Conservation (phyloP, 441 rosid genomes). For the Hura crepitans region DNA sequence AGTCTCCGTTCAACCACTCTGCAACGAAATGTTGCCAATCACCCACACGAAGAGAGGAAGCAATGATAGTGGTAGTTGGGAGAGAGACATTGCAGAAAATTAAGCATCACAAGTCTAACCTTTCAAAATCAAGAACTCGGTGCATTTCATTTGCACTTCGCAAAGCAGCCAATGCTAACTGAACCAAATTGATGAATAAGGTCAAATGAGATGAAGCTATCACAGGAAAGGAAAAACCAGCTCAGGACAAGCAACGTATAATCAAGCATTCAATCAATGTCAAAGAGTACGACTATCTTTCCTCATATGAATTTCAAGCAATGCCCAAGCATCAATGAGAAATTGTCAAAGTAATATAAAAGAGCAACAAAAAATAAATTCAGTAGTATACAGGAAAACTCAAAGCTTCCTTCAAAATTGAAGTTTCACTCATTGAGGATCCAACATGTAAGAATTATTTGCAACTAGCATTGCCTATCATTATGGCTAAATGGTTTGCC, state of each 20-base stretch:
- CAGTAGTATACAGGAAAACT: not conserved
- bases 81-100: slow-evolving; percentile 3
- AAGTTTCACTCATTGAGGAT: not conserved
- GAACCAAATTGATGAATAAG: slow-evolving; percentile 27
- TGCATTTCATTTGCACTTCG: slow-evolving; percentile 55
- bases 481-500: not conserved
- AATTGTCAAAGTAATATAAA: not conserved
- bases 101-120: slow-evolving; percentile 36
- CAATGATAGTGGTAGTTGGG: not conserved
- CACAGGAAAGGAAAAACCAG: slow-evolving; percentile 4
- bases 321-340: not conserved
- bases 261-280: not conserved
- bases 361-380: not conserved
- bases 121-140: slow-evolving; percentile 57
- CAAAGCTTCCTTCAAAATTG: slow-evolving; percentile 3
- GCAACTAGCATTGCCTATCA: not conserved
- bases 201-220: not conserved
- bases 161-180: slow-evolving; percentile 88
- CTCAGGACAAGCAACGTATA: not conserved
- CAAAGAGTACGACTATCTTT: not conserved
- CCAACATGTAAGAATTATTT: not conserved
- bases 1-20: not conserved
- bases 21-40: not conserved
- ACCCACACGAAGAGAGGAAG: not conserved
- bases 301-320: not conserved